Base-by-base conservation (phyloP, 1,284 basidiomycete genomes). In the Peniophora sp. region DNA sequence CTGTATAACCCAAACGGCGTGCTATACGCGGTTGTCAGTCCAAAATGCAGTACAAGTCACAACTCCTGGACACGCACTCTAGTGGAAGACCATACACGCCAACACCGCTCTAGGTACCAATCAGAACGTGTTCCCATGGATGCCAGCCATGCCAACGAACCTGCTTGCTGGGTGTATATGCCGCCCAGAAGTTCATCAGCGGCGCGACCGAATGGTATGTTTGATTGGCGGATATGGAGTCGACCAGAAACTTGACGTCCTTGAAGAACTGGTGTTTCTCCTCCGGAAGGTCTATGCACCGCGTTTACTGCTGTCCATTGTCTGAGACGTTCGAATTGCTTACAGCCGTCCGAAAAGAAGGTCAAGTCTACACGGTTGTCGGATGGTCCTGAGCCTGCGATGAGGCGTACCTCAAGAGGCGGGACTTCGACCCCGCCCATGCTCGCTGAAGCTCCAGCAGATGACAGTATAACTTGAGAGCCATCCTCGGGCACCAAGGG, bases 331-430 rank as follows among this genome's bases (percentile, higher is more conserved):
- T 20, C 20, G n/a, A 11, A n/a, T n/a, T 20, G 74, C 86, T 60
- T 63, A 92, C 89, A 92, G 24, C 90, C 89, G 58, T 93, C 90
- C 0, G 81, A 74, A 63, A 92, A 91, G 69, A 92, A 91, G 9
- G 87, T 81, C 9, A 92, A 67, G 63, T 91, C 81, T 12, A 91
- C 77, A 12, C 87, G 75, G 57, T 91, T 88, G 35, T 61, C 61
- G 14, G 76, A 73, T 2, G 74, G 66, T 0, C 88, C 88, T 24
- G 84, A 84, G 3, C 78, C 66, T 20, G 82, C 69, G 12, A 92
- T 69, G 27, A 79, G 75, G 12, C 73, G 56, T 10, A 90, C 62
- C 51, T 81, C 72, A 55, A 90, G 64, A 2, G 71, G 70, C 43
- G 43, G 43, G 8, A 24, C 22, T 24, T 45, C 23, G n/a, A 22